Conservation (phyloP, 176 grass and related monocot genomes). For the Saccharum spontaneum region DNA sequence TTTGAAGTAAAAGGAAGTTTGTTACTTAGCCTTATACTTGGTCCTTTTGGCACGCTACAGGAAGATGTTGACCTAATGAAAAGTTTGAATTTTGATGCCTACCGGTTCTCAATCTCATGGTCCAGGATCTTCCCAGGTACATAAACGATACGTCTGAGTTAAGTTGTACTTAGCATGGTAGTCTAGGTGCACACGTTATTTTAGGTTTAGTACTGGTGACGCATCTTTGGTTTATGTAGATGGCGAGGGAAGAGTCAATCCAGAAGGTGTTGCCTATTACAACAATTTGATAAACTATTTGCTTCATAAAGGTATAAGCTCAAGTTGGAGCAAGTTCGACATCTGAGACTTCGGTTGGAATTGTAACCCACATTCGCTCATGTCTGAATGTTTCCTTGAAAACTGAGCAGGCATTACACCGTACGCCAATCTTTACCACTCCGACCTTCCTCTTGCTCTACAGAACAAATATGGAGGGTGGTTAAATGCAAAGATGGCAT, state of each 20-base stretch:
- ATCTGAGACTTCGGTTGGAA: slow-evolving; percentile 20
- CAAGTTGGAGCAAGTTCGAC: neutral
- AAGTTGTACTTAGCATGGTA: neutral
- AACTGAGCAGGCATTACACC: slow-evolving; percentile 55
- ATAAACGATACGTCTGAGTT: neutral
- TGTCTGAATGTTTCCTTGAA: slow-evolving; percentile 21
- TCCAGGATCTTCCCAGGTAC: slow-evolving; percentile 70
- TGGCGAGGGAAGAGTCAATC: slow-evolving; percentile 57
- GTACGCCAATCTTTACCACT: slow-evolving; percentile 65
- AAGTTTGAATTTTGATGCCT: slow-evolving; percentile 61
- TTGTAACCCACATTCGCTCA: slow-evolving; percentile 5
- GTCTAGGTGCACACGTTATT: neutral
- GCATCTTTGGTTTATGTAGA: slow-evolving; percentile 35
- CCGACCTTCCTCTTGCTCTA: slow-evolving; percentile 63
- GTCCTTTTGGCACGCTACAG: slow-evolving; percentile 5
- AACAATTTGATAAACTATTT: slow-evolving; percentile 75
- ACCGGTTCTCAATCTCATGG: slow-evolving; percentile 76
- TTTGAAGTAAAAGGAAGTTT: neutral
- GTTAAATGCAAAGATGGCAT: slow-evolving; percentile 56
- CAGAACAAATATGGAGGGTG: slow-evolving; percentile 68
- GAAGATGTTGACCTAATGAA: slow-evolving; percentile 64
- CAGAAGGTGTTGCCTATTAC: slow-evolving; percentile 65
- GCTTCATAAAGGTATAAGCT: slow-evolving; percentile 57
- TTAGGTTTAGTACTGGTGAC: neutral
- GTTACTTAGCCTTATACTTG: neutral